These are phyloP conservation scores for Onygena corvina DNA, from an alignment of 2,329 filamentous ascomycete genomes.

Conservation along the genomic window DNA sequence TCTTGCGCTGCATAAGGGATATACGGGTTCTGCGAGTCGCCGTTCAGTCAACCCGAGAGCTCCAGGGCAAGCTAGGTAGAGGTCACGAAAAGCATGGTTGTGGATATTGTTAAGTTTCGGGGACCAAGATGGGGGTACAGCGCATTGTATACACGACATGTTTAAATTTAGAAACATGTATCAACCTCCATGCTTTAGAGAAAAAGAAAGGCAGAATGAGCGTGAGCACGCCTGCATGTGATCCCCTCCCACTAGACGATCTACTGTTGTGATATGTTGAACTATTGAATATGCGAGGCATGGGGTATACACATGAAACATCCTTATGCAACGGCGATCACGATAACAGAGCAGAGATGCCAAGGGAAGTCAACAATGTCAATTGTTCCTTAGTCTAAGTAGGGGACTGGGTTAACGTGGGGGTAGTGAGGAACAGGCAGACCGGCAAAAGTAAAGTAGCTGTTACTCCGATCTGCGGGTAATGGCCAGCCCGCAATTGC, in stretches of 20 bases:
- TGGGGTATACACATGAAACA: neutral
- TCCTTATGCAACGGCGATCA: neutral
- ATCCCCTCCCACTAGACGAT: neutral
- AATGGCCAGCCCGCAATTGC: neutral
- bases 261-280: neutral
- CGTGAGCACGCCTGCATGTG: neutral
- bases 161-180: neutral
- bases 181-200: neutral
- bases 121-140: neutral
- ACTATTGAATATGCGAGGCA: slow-evolving; percentile 4
- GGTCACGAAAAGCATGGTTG: neutral
- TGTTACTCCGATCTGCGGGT: neutral
- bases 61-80: neutral
- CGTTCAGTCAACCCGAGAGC: neutral
- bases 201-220: too few species aligned
- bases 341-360: neutral
- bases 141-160: neutral
- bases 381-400: neutral
- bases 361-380: neutral
- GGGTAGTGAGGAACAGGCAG: neutral
- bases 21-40: neutral
- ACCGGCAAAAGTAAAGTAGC: neutral
- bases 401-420: too few species aligned
- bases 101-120: neutral
- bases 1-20: neutral